These are phyloP conservation scores for Xylaria castorea DNA, from an alignment of 495 filamentous ascomycete genomes.

Conservation along the genomic window DNA sequence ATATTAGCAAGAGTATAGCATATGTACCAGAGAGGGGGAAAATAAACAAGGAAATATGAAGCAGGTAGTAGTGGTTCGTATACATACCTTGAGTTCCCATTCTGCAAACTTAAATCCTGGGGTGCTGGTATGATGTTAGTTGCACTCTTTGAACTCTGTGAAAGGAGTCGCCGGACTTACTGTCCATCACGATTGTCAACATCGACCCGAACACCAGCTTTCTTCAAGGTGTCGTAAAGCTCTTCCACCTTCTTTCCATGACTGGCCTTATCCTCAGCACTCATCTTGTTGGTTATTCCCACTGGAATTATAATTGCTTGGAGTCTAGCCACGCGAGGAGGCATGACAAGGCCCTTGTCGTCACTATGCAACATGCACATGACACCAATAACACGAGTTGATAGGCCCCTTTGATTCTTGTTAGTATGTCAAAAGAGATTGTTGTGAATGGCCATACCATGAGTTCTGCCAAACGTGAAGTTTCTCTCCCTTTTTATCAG, in stretches of 20 bases:
- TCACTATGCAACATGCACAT: slow-evolving; percentile 99
- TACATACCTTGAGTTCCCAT: slow-evolving; percentile 77
- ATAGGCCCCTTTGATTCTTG: slow-evolving; percentile 64
- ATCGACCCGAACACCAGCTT: slow-evolving; percentile 70
- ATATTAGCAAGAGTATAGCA: background rate
- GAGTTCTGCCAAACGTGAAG: slow-evolving; percentile 96
- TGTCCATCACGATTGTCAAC: slow-evolving; percentile 77
- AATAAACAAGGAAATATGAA: background rate
- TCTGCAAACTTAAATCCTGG: slow-evolving; percentile 98
- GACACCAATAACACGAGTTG: slow-evolving; percentile 92
- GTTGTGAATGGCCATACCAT: slow-evolving; percentile 57
- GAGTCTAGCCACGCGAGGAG: slow-evolving; percentile 83
- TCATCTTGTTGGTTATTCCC: slow-evolving; percentile 85
- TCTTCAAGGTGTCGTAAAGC: slow-evolving; percentile 67
- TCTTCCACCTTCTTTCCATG: slow-evolving; percentile 74
- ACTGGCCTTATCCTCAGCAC: slow-evolving; percentile 73
- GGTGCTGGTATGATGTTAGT: slow-evolving; percentile 61
- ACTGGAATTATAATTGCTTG: slow-evolving; percentile 93
- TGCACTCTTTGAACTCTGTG: background rate
- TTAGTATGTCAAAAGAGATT: slow-evolving; percentile 1
- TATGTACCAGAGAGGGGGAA: background rate
- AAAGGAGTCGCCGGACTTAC: slow-evolving; percentile 8
- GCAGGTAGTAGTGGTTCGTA: background rate
- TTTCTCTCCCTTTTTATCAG: slow-evolving; percentile 77
- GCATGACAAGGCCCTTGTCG: slow-evolving; percentile 90